phyloP scores from a whole-genome alignment of 352 stramenopile species.

The Phytophthora meadii region DNA sequence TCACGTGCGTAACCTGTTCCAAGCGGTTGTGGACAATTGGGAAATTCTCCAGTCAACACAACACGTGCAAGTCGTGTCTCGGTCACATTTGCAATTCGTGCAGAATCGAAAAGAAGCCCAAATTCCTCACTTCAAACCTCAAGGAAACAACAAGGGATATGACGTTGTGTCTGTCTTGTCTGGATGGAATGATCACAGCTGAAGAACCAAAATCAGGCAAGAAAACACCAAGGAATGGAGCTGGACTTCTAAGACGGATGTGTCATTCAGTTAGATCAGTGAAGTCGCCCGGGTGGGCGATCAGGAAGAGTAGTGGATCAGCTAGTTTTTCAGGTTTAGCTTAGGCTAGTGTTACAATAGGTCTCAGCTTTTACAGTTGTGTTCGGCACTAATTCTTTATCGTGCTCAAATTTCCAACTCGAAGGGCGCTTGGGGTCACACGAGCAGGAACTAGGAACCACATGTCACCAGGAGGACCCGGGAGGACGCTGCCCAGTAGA shows the following conservation, averaged over 20 bases:
- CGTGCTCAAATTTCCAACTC: no score
- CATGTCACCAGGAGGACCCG: no score
- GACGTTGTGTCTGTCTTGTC: slow-evolving; percentile 17
- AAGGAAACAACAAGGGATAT: slow-evolving; percentile 12
- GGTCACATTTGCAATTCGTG: slow-evolving; percentile 15
- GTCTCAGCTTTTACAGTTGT: neutral
- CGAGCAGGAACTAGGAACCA: no score
- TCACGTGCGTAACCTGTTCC: slow-evolving; percentile 20
- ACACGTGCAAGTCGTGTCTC: slow-evolving; percentile 12
- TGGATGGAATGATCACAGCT: slow-evolving; percentile 10
- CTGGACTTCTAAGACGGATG: slow-evolving; percentile 13
- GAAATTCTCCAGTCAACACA: slow-evolving; percentile 15
- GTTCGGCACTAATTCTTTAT: no score
- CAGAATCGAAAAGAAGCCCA: slow-evolving; percentile 21
- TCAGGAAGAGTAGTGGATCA: slow-evolving; percentile 7
- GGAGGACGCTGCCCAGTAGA: no score
- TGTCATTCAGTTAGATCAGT: slow-evolving; percentile 16
- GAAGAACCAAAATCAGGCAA: slow-evolving; percentile 7
- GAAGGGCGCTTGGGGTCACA: no score
- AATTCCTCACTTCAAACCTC: slow-evolving; percentile 16
- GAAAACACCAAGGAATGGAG: slow-evolving; percentile 3
- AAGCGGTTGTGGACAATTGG: slow-evolving; percentile 13
- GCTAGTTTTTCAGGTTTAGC: slow-evolving; percentile 10
- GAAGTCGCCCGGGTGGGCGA: slow-evolving; percentile 12
- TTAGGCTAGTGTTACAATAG: neutral